Evolutionary conservation across 441 rosid species (phyloP), one percentile per base, ranked within the genome.

Genomic region (Corymbia citriodora): DNA sequence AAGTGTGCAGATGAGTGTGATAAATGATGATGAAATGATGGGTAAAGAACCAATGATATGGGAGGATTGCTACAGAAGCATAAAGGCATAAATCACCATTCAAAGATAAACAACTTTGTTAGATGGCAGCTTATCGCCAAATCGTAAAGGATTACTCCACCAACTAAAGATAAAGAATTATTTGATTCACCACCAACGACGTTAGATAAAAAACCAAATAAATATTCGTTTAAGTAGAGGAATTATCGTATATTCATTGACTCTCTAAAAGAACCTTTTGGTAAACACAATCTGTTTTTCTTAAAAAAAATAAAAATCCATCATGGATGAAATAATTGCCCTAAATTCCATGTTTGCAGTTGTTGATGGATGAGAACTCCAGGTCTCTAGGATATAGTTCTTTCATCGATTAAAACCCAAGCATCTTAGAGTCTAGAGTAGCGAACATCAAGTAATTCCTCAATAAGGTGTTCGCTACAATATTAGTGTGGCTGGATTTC

Each of bases 381-480:
- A 0, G 10, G 65, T 59, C 25, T 59, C 25, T 7, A 59, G 25
- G 25, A 25, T 59, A 25, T 25, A 59, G 65, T 59, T 59, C 14
- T 59, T 59, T 59, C 65, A 29, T 59, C 7, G 1, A 25, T 25
- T 0, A 3, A 59, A 59, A 59, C 65, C 1, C 2, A 25, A 59
- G 65, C 12, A 59, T 59, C 63, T 29, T 23, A 59, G 65, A 59
- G 65, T 59, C 65, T 29, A 23, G 0, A 59, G 25, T 59, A 59
- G 65, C 65, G 25, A 59, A 14, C 45, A 40, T 59, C 7, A 1
- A 59, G n/a, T 59, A 25, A 23, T 29, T 25, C n/a, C 65, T 25
- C 25, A 29, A 59, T 25, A 14, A 59, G 65, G 65, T 0, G 0
- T 59, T 29, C 3, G 0, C 65, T 59, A 4, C 0, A 10, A 59